These are phyloP conservation scores for Rhizopus stolonifer DNA, from an alignment of 371 early-diverging fungal species.

Conservation along the genomic window DNA sequence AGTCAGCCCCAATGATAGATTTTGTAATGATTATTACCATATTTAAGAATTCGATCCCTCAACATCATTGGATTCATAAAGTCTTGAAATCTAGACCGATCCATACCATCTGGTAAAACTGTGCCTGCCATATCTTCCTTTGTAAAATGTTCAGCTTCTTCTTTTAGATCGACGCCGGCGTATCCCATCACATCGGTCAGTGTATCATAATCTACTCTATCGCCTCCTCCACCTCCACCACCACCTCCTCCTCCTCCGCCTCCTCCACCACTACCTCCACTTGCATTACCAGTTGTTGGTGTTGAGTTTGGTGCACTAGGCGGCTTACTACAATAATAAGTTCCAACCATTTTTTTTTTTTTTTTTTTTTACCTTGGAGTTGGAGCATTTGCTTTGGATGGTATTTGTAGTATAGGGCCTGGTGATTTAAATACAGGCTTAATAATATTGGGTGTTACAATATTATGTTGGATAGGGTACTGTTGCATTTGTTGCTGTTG, in stretches of 20 bases:
- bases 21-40: constrained; percentile 48
- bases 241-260: constrained; percentile 29
- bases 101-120: constrained; percentile 31
- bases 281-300: no score
- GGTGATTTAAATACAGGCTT: constrained; percentile 33
- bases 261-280: constrained; percentile 44
- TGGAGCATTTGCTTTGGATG: constrained; percentile 17
- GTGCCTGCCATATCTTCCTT: constrained; percentile 35
- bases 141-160: constrained; percentile 59
- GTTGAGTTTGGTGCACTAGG: constrained; percentile 8
- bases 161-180: constrained; percentile 82
- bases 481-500: constrained; percentile 16
- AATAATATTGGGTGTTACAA: not conserved
- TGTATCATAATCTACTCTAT: constrained; percentile 59
- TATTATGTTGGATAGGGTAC: constrained; percentile 2
- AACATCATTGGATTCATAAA: constrained; percentile 55
- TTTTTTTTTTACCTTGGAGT: constrained; percentile 11
- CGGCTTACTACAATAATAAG: not conserved
- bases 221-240: constrained; percentile 21
- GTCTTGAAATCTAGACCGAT: constrained; percentile 57
- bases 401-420: constrained; percentile 27
- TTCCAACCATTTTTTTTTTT: no score
- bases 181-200: constrained; percentile 85
- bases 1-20: not conserved
- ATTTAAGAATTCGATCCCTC: constrained; percentile 36